phyloP scores from a whole-genome alignment of 179 eudicot genomes.

The Silene coronaria region DNA sequence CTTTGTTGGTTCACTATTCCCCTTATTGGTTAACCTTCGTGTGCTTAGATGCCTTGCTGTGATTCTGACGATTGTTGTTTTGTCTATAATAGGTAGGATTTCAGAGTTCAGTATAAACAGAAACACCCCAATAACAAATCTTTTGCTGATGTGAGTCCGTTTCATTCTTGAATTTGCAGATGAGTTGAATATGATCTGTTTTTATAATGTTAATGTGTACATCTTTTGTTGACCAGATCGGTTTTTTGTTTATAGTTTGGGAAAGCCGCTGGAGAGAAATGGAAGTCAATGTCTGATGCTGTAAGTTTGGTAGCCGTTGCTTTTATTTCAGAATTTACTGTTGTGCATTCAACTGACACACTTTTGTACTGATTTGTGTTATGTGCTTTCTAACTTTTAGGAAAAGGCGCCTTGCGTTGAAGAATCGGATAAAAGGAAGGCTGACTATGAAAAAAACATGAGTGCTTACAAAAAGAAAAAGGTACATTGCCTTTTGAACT shows the following conservation, averaged over 20 bases:
- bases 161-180: background rate
- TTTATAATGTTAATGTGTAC: background rate
- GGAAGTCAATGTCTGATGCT: slow-evolving; percentile 59
- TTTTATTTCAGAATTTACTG: no score
- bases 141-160: slow-evolving; percentile 55
- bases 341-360: no score
- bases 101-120: slow-evolving; percentile 54
- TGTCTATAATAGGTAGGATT: slow-evolving; percentile 43
- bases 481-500: slow-evolving; percentile 25
- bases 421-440: slow-evolving; percentile 51
- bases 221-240: background rate
- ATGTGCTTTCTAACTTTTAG: slow-evolving; percentile 23
- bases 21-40: no score
- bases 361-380: background rate
- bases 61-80: background rate
- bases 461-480: slow-evolving; percentile 44
- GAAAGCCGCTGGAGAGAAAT: slow-evolving; percentile 68
- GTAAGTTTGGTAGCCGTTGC: slow-evolving; percentile 28
- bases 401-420: slow-evolving; percentile 55
- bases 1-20: background rate
- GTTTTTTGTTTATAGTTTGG: slow-evolving; percentile 40
- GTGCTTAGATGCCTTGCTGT: background rate
- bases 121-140: slow-evolving; percentile 67
- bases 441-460: slow-evolving; percentile 49
- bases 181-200: background rate